These are phyloP conservation scores for Paecilomyces sp. DNA, from an alignment of 2,329 filamentous ascomycete species.

Conservation along the genomic window DNA sequence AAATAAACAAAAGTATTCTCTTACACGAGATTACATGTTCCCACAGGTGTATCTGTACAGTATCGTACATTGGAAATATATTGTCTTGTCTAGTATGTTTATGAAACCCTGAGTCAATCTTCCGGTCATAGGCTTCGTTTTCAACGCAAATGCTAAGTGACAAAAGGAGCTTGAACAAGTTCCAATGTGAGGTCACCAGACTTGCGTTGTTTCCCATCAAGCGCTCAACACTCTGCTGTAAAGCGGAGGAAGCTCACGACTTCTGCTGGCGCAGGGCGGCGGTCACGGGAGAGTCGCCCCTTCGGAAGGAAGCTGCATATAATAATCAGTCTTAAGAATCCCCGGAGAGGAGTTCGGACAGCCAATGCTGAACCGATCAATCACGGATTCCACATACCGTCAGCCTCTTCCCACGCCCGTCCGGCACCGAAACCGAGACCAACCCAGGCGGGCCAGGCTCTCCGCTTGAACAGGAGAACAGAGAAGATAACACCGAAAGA, in stretches of 20 bases:
- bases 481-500: conserved; percentile 98
- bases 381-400: conserved; percentile 50
- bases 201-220: neutral
- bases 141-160: neutral
- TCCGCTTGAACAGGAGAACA: conserved; percentile 93
- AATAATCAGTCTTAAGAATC: conserved; percentile 8
- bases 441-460: conserved; percentile 94
- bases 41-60: conserved; percentile 5
- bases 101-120: neutral
- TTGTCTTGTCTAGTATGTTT: conserved; percentile 2
- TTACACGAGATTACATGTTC: neutral
- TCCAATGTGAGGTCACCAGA: neutral
- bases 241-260: conserved; percentile 7
- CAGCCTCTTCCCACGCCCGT: conserved; percentile 97
- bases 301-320: conserved; percentile 35
- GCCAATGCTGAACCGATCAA: neutral
- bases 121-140: neutral
- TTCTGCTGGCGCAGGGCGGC: conserved; percentile 30
- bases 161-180: neutral
- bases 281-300: conserved; percentile 33
- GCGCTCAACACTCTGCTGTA: neutral
- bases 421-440: conserved; percentile 93
- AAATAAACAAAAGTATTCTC: neutral
- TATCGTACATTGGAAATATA: conserved; percentile 5
- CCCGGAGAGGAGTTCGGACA: neutral